Evolutionary conservation across 2,329 filamentous ascomycete genomes (phyloP).

Genomic region (Fusarium bulbicola): DNA sequence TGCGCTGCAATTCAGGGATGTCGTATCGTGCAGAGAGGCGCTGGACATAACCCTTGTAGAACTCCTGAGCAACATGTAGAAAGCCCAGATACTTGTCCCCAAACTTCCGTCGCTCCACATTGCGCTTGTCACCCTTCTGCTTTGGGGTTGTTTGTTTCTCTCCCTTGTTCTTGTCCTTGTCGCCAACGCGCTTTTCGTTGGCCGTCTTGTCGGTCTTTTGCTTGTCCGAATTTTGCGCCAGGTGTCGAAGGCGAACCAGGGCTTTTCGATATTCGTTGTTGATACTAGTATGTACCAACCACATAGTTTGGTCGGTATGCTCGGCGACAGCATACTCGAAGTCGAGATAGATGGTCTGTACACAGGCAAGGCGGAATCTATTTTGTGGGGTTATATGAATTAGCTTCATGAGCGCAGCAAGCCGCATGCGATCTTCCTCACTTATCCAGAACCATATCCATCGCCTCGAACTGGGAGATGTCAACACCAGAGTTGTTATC

Average conservation of each 20-base stretch:
- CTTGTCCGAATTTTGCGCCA: constrained; percentile 66
- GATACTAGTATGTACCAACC: constrained; percentile 80
- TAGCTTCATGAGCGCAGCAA: constrained; percentile 20
- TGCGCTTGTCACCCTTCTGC: constrained; percentile 39
- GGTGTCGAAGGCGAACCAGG: constrained; percentile 64
- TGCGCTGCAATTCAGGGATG: constrained; percentile 59
- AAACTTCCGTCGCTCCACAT: constrained; percentile 76
- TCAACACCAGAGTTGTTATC: constrained; percentile 49
- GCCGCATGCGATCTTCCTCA: constrained; percentile 41
- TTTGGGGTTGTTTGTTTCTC: constrained; percentile 38
- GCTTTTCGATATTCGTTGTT: constrained; percentile 81
- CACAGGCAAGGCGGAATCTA: constrained; percentile 76
- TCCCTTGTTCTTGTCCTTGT: constrained; percentile 38
- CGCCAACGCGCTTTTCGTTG: constrained; percentile 37
- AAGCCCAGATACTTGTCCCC: constrained; percentile 85
- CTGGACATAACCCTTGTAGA: constrained; percentile 88
- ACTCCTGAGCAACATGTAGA: constrained; percentile 86
- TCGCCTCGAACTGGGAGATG: constrained; percentile 54
- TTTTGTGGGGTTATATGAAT: neutral
- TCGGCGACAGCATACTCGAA: constrained; percentile 70
- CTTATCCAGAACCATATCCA: constrained; percentile 56
- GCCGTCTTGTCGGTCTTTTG: constrained; percentile 39
- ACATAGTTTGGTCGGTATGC: constrained; percentile 76
- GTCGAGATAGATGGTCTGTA: constrained; percentile 77
- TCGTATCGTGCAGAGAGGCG: constrained; percentile 72